A percentile compares a stretch with the other conserved stretches of the same genome.
These are phyloP conservation scores for Stylosanthes scabra DNA, from an alignment of 331 rosid genomes.

Conservation along the genomic window DNA sequence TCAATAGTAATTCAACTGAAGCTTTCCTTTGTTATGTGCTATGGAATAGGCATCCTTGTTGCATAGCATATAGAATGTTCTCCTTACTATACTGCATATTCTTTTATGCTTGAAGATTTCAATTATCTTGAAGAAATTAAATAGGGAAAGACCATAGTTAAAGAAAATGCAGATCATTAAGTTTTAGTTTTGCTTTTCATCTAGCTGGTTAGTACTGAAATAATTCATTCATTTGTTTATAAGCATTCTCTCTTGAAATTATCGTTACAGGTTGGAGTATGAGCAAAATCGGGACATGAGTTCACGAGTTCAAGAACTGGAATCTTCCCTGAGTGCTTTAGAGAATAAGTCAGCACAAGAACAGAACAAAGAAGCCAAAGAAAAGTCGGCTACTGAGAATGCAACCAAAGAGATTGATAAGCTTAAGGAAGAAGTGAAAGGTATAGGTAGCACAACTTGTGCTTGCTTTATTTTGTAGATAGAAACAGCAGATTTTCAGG, in stretches of 20 bases:
- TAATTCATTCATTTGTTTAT: constrained; percentile 13
- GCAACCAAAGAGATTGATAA: constrained; percentile 66
- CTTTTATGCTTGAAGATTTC: constrained; percentile 1
- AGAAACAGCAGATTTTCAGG: background rate
- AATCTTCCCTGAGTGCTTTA: constrained; percentile 65
- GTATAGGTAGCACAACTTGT: constrained; percentile 45
- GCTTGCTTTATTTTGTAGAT: constrained; percentile 8
- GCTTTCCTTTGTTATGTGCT: background rate
- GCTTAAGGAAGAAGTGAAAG: constrained; percentile 74
- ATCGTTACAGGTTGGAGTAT: constrained; percentile 78
- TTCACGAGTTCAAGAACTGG: constrained; percentile 74
- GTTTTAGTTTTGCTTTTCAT: constrained; percentile 9
- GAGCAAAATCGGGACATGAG: constrained; percentile 94
- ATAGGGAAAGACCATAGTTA: background rate
- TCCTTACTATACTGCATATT: background rate
- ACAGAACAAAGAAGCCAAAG: constrained; percentile 75
- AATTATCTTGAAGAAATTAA: constrained; percentile 6
- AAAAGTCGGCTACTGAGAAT: constrained; percentile 70
- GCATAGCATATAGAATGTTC: background rate
- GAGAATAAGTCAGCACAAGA: constrained; percentile 67
- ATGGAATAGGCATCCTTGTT: background rate
- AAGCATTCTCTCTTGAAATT: constrained; percentile 25
- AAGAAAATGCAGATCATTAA: background rate
- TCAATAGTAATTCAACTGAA: constrained; percentile 10
- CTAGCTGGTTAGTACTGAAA: constrained; percentile 29